A percentile compares a stretch with the other conserved stretches of the same genome.
phyloP scores from a whole-genome alignment of 2,329 filamentous ascomycete genomes.

The Xylaria sp. region DNA sequence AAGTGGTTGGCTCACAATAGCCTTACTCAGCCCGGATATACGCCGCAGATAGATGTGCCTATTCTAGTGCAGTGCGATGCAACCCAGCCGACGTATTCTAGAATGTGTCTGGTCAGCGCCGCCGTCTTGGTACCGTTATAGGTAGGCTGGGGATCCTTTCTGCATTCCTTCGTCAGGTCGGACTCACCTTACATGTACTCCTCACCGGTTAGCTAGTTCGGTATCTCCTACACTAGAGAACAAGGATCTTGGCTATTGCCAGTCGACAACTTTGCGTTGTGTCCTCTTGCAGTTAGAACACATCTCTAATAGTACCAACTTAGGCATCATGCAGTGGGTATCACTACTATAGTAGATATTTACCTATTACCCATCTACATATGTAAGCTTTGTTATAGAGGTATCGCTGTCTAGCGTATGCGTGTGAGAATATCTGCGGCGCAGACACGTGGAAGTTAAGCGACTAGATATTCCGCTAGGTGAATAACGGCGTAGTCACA shows the following conservation, averaged over 20 bases:
- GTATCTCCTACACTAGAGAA: background rate
- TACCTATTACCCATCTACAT: too few relatives aligned
- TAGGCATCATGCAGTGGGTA: too few relatives aligned
- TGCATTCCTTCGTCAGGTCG: background rate
- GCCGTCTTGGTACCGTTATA: background rate
- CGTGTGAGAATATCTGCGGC: too few relatives aligned
- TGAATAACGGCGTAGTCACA: too few relatives aligned
- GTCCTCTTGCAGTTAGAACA: constrained; percentile 4
- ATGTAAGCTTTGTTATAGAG: too few relatives aligned
- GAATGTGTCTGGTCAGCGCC: constrained; percentile 1
- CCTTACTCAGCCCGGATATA: constrained; percentile 10
- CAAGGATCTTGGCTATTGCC: background rate
- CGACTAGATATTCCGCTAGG: too few relatives aligned
- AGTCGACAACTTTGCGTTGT: background rate
- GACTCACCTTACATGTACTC: background rate
- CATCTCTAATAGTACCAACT: too few relatives aligned
- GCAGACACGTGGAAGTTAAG: too few relatives aligned
- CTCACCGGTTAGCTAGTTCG: background rate
- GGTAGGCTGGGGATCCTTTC: background rate
- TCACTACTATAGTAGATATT: too few relatives aligned
- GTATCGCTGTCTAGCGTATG: too few relatives aligned
- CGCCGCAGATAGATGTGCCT: background rate
- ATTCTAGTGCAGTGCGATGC: background rate
- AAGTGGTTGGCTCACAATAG: background rate
- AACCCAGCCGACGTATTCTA: background rate